phyloP scores from a whole-genome alignment of 140 eudicot species.

The Anethum foeniculum region DNA sequence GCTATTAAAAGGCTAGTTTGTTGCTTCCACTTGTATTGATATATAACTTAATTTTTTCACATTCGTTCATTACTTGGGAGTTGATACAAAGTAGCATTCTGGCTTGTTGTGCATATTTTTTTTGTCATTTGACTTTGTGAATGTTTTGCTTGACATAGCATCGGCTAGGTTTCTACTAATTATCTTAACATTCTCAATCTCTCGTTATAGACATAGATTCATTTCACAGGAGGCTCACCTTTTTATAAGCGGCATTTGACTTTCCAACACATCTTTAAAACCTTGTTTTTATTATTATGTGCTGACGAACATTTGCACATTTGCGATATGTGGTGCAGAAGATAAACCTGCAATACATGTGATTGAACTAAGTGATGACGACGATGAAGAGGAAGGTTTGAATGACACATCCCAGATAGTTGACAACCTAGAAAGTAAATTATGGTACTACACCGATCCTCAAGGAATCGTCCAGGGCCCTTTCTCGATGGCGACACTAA shows the following conservation, averaged over 20 bases:
- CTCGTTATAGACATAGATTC: background rate
- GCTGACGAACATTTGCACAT: background rate
- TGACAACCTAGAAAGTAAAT: conserved; percentile 2
- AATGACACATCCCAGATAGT: background rate
- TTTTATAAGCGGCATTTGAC: background rate
- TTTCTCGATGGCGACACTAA: conserved; percentile 37
- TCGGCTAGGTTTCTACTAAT: background rate
- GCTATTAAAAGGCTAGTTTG: too few relatives aligned
- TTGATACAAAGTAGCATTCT: background rate
- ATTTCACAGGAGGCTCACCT: background rate
- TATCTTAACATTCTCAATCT: background rate
- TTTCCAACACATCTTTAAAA: background rate
- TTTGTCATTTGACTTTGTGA: background rate
- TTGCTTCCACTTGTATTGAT: too few relatives aligned
- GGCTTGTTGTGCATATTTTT: background rate
- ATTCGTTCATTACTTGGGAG: background rate
- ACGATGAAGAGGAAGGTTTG: conserved; percentile 1
- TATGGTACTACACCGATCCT: conserved; percentile 71
- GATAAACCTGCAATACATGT: conserved; percentile 14
- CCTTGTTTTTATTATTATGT: background rate
- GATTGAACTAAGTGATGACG: conserved; percentile 50
- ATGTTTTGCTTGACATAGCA: background rate
- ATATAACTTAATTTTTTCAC: background rate
- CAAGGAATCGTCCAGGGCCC: conserved; percentile 61
- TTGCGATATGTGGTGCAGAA: background rate